phyloP scores from a whole-genome alignment of 2,329 filamentous ascomycete species.

The Sporothrix inflata region DNA sequence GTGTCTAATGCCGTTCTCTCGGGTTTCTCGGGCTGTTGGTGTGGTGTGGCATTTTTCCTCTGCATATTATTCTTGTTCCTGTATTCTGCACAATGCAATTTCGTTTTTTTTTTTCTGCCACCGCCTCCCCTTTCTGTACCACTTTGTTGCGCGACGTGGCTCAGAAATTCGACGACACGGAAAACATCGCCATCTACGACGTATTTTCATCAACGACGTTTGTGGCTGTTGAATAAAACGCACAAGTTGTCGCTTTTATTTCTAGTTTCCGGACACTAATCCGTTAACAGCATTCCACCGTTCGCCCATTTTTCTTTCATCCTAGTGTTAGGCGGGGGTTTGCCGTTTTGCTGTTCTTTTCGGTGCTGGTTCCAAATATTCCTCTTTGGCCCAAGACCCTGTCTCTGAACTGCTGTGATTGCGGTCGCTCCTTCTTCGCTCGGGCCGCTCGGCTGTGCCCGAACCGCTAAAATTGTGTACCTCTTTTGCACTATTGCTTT shows the following conservation, averaged over 20 bases:
- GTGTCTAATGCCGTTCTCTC: neutral
- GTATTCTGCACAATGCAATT: neutral
- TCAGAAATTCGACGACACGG: neutral
- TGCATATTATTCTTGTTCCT: too few species aligned
- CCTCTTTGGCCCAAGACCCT: neutral
- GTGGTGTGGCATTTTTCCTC: neutral
- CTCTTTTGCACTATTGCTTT: neutral
- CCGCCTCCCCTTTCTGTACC: neutral
- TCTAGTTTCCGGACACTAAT: slow-evolving; percentile 13
- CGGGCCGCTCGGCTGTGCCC: slow-evolving; percentile 24
- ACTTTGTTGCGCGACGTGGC: neutral
- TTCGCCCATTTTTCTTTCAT: neutral
- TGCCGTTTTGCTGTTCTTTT: neutral
- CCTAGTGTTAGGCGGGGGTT: slow-evolving; percentile 4
- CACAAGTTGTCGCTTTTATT: neutral
- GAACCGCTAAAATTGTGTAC: slow-evolving; percentile 15
- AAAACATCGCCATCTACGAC: neutral
- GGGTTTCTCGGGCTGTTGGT: neutral
- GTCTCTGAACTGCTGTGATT: neutral
- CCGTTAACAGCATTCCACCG: slow-evolving; percentile 12
- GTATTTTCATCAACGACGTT: neutral
- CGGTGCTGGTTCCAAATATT: neutral
- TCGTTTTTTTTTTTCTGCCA: neutral
- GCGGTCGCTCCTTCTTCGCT: neutral
- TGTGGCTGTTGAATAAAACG: neutral